Evolutionary conservation across 148 eudicot species (phyloP).

Genomic region (Camellia japonica): DNA sequence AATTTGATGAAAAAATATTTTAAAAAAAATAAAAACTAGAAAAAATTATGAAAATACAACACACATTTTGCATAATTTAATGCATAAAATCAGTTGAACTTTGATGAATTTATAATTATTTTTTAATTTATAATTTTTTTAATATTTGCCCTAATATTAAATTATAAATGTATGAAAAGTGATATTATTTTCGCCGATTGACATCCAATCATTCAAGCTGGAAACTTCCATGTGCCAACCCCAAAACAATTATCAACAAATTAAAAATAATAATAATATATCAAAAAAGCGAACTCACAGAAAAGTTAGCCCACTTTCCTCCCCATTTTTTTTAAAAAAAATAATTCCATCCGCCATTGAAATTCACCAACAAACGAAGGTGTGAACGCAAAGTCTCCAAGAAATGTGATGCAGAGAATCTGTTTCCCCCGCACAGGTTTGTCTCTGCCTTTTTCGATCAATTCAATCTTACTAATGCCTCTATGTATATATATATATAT

Average conservation of each 20-base stretch:
- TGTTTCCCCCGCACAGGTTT: constrained; percentile 10
- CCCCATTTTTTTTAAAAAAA: neutral
- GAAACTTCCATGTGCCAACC: neutral
- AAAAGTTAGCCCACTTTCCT: neutral
- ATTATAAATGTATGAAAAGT: too few relatives aligned
- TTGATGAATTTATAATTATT: too few relatives aligned
- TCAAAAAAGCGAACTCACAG: neutral
- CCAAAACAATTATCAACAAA: neutral
- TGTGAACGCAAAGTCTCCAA: neutral
- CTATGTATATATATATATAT: neutral
- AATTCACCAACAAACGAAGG: neutral
- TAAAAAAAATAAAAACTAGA: too few relatives aligned
- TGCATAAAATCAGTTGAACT: too few relatives aligned
- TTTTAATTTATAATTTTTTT: neutral
- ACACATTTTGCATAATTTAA: too few relatives aligned
- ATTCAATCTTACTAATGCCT: neutral
- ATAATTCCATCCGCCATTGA: constrained; percentile 1
- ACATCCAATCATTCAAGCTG: neutral
- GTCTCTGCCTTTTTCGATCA: neutral
- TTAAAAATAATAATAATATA: neutral
- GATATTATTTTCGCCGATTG: too few relatives aligned
- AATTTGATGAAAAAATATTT: too few relatives aligned
- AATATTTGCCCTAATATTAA: too few relatives aligned
- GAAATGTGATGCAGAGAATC: constrained; percentile 11
- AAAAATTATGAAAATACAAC: too few relatives aligned